A percentile compares a stretch with the other conserved stretches of the same genome.
phyloP scores from a whole-genome alignment of 306 rosid species.

The Corylus heterophylla region DNA sequence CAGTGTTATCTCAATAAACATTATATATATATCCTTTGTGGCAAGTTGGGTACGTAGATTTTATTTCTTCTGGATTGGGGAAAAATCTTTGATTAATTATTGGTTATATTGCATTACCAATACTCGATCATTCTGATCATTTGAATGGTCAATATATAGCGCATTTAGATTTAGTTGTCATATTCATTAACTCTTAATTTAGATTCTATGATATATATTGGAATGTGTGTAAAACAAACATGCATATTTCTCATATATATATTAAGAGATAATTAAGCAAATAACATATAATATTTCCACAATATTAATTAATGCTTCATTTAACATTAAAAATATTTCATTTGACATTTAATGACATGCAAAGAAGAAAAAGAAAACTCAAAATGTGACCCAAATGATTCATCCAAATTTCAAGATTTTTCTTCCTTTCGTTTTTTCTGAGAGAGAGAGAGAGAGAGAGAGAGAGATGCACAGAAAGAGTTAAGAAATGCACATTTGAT shows the following conservation, averaged over 20 bases:
- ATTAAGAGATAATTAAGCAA: too few species aligned
- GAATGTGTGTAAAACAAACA: too few species aligned
- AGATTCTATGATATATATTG: too few species aligned
- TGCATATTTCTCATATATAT: too few species aligned
- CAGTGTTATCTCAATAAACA: conserved; percentile 13
- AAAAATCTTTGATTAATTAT: too few species aligned
- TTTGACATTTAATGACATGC: not conserved
- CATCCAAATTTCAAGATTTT: not conserved
- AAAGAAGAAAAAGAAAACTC: conserved; percentile 16
- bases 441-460: not conserved
- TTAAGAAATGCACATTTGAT: not conserved
- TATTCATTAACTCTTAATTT: too few species aligned
- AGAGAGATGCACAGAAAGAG: not conserved
- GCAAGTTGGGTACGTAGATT: not conserved
- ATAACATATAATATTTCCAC: not conserved
- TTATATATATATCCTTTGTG: not conserved
- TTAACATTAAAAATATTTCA: not conserved
- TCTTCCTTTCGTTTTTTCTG: too few species aligned
- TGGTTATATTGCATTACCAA: too few species aligned
- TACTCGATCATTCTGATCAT: too few species aligned
- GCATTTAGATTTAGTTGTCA: too few species aligned
- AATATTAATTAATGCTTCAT: conserved; percentile 20
- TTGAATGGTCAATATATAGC: too few species aligned
- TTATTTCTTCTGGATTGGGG: too few species aligned
- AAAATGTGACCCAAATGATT: conserved; percentile 12